These are phyloP conservation scores for Paspalum vaginatum DNA, from an alignment of 176 grass and related monocot genomes.

Conservation along the genomic window DNA sequence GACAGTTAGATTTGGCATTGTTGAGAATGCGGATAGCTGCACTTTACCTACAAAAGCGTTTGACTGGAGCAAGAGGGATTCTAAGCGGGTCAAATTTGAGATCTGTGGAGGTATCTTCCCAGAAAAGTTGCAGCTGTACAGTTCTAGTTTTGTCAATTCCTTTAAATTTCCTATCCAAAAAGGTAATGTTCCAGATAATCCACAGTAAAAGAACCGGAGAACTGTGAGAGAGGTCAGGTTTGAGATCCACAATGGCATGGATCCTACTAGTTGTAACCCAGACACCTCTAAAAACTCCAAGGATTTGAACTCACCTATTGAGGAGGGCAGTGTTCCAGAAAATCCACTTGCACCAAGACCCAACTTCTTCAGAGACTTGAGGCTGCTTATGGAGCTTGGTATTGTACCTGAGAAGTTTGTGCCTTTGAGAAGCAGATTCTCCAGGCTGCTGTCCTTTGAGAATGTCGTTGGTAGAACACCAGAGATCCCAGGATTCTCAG, in stretches of 20 bases:
- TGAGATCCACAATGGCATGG: neutral
- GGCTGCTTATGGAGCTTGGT: constrained; percentile 29
- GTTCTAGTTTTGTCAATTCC: constrained; percentile 18
- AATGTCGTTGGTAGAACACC: constrained; percentile 35
- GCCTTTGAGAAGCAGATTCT: constrained; percentile 20
- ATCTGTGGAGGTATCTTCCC: constrained; percentile 42
- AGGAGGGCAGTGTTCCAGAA: neutral
- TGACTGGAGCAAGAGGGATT: constrained; percentile 40
- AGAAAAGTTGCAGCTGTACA: neutral
- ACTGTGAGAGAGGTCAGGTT: neutral
- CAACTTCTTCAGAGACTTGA: constrained; percentile 38
- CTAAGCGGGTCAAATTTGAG: constrained; percentile 39
- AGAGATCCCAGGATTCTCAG: constrained; percentile 30
- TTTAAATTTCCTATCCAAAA: constrained; percentile 32
- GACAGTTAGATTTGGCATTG: constrained; percentile 36
- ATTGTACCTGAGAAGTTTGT: constrained; percentile 47
- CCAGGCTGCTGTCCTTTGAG: constrained; percentile 13
- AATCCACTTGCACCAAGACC: neutral
- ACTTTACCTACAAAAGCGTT: constrained; percentile 51
- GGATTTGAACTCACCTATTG: neutral
- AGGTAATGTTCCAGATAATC: constrained; percentile 38
- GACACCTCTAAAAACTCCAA: neutral
- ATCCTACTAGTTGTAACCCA: neutral
- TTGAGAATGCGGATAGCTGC: constrained; percentile 9
- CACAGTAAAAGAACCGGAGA: constrained; percentile 1